phyloP scores from a whole-genome alignment of 2,329 filamentous ascomycete species.

The Huntiella savannae region DNA sequence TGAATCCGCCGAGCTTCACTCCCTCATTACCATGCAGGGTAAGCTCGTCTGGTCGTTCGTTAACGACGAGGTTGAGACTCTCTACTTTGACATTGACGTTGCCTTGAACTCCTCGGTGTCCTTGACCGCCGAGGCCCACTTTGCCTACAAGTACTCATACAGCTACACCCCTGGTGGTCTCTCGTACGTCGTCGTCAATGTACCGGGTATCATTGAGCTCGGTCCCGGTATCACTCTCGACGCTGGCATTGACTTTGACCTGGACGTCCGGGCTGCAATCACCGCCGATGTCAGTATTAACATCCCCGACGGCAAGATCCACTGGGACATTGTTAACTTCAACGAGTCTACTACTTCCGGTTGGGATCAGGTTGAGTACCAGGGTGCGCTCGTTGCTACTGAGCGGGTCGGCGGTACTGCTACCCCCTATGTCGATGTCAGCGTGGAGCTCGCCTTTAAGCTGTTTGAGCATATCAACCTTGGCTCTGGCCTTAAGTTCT shows the following conservation, averaged over 20 bases:
- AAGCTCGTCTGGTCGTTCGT: constrained; percentile 16
- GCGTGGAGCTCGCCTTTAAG: constrained; percentile 21
- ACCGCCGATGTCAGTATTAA: constrained; percentile 17
- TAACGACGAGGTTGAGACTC: constrained; percentile 8
- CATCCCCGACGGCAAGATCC: constrained; percentile 20
- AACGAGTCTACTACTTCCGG: constrained; percentile 17
- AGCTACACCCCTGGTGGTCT: constrained; percentile 19
- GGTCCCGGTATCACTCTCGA: constrained; percentile 18
- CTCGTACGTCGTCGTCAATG: constrained; percentile 19
- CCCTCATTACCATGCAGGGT: constrained; percentile 23
- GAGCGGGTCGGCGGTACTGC: constrained; percentile 18
- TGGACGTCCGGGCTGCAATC: constrained; percentile 17
- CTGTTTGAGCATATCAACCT: constrained; percentile 11
- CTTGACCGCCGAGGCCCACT: constrained; percentile 19
- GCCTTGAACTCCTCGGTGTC: constrained; percentile 20
- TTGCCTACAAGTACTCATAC: constrained; percentile 18
- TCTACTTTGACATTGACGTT: constrained; percentile 26
- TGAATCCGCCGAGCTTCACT: constrained; percentile 19
- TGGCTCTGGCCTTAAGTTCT: constrained; percentile 1
- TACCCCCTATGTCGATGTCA: constrained; percentile 15
- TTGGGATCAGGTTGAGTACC: constrained; percentile 20
- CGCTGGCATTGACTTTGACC: constrained; percentile 20
- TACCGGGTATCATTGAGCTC: constrained; percentile 23
- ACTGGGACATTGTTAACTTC: constrained; percentile 21
- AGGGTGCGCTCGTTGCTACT: constrained; percentile 18